phyloP scores from a whole-genome alignment of 257 asterid genomes.

The Przewalskia tangutica region DNA sequence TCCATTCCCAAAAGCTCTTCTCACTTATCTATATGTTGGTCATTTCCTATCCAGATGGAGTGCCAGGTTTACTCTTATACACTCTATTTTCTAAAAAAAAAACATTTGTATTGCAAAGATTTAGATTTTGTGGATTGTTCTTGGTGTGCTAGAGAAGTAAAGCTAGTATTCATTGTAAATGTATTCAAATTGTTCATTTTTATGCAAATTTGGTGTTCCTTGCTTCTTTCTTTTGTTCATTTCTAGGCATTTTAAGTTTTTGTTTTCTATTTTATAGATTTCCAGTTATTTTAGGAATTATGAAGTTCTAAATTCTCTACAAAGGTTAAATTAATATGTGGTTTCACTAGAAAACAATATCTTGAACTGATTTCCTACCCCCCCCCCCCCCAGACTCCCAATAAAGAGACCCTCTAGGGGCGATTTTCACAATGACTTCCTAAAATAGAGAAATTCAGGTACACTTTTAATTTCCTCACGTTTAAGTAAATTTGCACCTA shows the following conservation, averaged over 20 bases:
- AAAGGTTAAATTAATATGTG: background rate
- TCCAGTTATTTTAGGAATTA: background rate
- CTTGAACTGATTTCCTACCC: background rate
- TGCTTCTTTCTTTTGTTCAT: background rate
- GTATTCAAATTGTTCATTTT: background rate
- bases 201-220: background rate
- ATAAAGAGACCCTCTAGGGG: background rate
- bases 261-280: background rate
- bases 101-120: too few species aligned
- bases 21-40: conserved; percentile 54
- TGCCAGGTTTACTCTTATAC: conserved; percentile 48
- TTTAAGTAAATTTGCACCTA: background rate
- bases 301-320: background rate
- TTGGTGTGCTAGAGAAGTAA: background rate
- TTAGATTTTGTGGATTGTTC: background rate
- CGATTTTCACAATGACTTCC: background rate
- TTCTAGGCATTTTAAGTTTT: background rate
- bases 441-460: background rate
- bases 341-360: background rate
- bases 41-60: conserved; percentile 97
- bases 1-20: conserved; percentile 31
- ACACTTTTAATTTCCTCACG: background rate
- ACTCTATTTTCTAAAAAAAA: background rate
- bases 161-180: background rate
- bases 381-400: background rate